Percentiles rank a stretch among this genome's conserved stretches.
phyloP scores from a whole-genome alignment of 169 alveolate genomes.

The Babesia bigemina region DNA sequence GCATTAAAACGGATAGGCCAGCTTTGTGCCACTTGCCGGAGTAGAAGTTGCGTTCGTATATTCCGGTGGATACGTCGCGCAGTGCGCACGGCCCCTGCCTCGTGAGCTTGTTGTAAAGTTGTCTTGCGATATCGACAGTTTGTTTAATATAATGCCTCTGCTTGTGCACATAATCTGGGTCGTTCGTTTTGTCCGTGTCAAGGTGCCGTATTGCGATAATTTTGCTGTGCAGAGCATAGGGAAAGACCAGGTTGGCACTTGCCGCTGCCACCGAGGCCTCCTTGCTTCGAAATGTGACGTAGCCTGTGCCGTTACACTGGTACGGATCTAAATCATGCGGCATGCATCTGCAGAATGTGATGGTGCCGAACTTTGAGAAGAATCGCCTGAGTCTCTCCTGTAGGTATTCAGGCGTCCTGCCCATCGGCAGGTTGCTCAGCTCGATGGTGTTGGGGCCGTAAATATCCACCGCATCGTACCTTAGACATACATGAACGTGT shows the following conservation, averaged over 20 bases:
- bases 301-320: slow-evolving; percentile 83
- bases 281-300: slow-evolving; percentile 76
- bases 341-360: slow-evolving; percentile 76
- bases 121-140: slow-evolving; percentile 66
- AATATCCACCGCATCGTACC: slow-evolving; percentile 71
- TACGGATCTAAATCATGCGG: slow-evolving; percentile 87
- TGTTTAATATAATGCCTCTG: slow-evolving; percentile 73
- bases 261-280: slow-evolving; percentile 66
- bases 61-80: slow-evolving; percentile 51
- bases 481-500: neutral
- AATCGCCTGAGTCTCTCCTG: slow-evolving; percentile 85
- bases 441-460: slow-evolving; percentile 82
- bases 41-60: slow-evolving; percentile 73
- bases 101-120: slow-evolving; percentile 65
- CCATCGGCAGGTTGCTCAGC: slow-evolving; percentile 79
- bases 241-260: slow-evolving; percentile 49
- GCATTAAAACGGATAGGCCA: slow-evolving; percentile 72
- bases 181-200: slow-evolving; percentile 75
- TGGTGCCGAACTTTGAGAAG: slow-evolving; percentile 83
- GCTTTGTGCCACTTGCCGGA: slow-evolving; percentile 71
- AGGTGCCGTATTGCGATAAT: slow-evolving; percentile 79
- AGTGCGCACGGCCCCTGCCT: slow-evolving; percentile 52
- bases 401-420: slow-evolving; percentile 86
- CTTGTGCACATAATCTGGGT: slow-evolving; percentile 72
- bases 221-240: slow-evolving; percentile 51